Base-by-base conservation (phyloP, 139 green algal genomes). In the Chlorella sorokiniana region DNA sequence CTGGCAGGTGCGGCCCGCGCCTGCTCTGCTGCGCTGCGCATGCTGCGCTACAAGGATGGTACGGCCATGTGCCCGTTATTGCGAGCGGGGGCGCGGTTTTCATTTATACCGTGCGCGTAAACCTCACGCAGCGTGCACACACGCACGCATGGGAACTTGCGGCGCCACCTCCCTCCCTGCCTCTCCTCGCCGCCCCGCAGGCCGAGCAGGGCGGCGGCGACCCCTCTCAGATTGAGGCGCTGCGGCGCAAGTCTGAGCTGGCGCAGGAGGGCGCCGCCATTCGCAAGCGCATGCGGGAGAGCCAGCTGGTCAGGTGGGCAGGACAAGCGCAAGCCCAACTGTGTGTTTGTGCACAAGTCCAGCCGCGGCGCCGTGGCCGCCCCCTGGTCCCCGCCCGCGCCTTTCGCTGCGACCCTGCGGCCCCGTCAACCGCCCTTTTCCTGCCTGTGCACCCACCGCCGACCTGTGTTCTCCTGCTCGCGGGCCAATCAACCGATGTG, bases 211-310 rank as follows among this genome's bases (percentile, higher is more conserved):
- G 37, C 38, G 16, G 70, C 38, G 70, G 52, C n/a, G 54, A 54
- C 31, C 37, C 52, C 4, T 9, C 31, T 4, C 52, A 74, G 48
- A 31, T 68, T 35, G 37, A 65, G 9, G 54, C 59, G 10, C 64
- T 93, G 44, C 38, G 78, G 79, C 62, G 61, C 37, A 90, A 92
- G 78, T 85, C 83, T 16, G 78, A 75, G 25, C 71, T 90, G 42
- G 33, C 74, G 16, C 76, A 85, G 3, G 85, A 94, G 83, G 84
- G 82, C 4, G 87, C 87, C 52, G 77, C 68, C 8, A 70, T 92
- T 48, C 70, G 79, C 45, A 37, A 64, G 40, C 86, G 90, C n/a
- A 91, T 95, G 73, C 74, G 79, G 1, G 71, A 86, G 51, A 93
- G 84, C 42, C 81, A 93, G 80, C 86, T 94, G 35, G 69, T 51